Conservation (phyloP, 2,329 filamentous ascomycete genomes). For the Reticulascus tulasneorum region DNA sequence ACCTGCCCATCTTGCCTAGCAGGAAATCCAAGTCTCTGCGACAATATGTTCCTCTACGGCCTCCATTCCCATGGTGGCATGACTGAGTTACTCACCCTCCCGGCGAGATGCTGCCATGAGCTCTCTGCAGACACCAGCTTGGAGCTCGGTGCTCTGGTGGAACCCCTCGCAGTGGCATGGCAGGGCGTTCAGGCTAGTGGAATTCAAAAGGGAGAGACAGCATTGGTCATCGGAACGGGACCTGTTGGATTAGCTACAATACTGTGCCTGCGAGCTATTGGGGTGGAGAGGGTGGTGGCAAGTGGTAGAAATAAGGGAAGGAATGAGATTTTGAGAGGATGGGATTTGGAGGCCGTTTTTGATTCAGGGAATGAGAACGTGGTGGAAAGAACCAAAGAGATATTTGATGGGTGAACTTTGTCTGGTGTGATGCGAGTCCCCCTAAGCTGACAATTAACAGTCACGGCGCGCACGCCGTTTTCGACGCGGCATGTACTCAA, state of each 20-base stretch:
- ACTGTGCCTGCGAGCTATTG: constrained; percentile 51
- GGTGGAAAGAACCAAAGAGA: constrained; percentile 8
- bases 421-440: no score
- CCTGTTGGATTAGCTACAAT: constrained; percentile 60
- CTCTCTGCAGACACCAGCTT: constrained; percentile 48
- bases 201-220: constrained; percentile 36
- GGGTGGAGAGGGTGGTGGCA: constrained; percentile 52
- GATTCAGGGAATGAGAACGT: constrained; percentile 15
- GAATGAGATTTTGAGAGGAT: constrained; percentile 49
- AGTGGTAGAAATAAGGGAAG: constrained; percentile 47
- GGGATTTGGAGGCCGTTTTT: constrained; percentile 39
- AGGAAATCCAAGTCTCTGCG: constrained; percentile 26
- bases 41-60: constrained; percentile 40
- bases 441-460: no score
- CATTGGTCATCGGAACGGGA: constrained; percentile 56
- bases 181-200: constrained; percentile 42
- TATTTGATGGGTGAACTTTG: constrained; percentile 14
- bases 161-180: constrained; percentile 62
- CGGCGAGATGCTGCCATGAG: constrained; percentile 38
- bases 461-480: constrained; percentile 17
- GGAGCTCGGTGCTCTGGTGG: constrained; percentile 55
- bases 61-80: constrained; percentile 44
- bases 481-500: no score
- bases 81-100: constrained; percentile 47
- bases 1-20: constrained; percentile 49